Evolutionary conservation across 495 filamentous ascomycete genomes (phyloP), one percentile per base, ranked within the genome.

Genomic region (Corynascus novoguineensis): DNA sequence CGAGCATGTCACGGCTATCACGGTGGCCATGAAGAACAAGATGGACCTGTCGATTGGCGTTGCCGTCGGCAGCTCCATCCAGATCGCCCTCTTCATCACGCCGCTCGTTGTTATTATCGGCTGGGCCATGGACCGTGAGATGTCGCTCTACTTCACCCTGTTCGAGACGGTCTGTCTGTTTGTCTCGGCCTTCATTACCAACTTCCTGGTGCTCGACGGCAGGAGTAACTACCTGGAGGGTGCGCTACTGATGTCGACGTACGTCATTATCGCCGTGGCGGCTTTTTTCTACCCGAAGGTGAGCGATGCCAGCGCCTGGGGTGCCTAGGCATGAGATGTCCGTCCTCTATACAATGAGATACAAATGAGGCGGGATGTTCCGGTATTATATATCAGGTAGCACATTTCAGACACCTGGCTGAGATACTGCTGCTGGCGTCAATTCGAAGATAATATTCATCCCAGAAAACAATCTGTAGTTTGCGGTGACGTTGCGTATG

Each of bases 31-130:
- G 40, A 92, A 91, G 75, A 91, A 92, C 73, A 95, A 95, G 72
- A 91, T 92, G 88, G 89, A 92, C 74, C 72, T 92, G 32, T 83
- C 89, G 1, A 89, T 95, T 57, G 89, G 87, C 61, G 86, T 92
- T 24, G 88, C 88, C 2, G 81, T 92, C 8, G 89, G 89, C 19
- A 86, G 81, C 51, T 86, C 81, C 60, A 92, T 95, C 65, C 89
- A 92, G 70, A 83, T 85, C 71, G 87, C 89, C 10, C 77, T 95
- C 47, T 92, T 92, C 71, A 82, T 95, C 34, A 92, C 89, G 1
- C 89, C 89, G 0, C 70, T 92, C 46, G 78, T 90, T 17, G 87
- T 95, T 19, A 79, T 92, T 15, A 75, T 91, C 11, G 89, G 88
- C 21, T 92, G 89, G 89, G 78, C 76, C 61, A 78, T 92, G 76